Base-by-base conservation (phyloP, 805 yeast genomes). In the Kregervanrija delftensis region DNA sequence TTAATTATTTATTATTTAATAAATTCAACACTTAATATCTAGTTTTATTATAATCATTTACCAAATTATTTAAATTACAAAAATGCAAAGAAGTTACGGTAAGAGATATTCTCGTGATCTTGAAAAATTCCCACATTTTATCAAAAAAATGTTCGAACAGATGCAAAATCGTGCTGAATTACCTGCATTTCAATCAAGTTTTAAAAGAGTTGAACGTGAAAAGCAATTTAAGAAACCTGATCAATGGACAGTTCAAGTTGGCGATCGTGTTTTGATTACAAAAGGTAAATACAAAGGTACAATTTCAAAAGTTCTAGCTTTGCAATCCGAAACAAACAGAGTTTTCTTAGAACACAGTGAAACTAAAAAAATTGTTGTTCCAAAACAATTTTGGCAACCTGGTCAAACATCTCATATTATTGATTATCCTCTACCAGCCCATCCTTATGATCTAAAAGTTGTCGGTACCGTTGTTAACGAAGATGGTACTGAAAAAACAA, bases 401-500 rank as follows among this genome's bases (percentile, higher is more conserved):
- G 82, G 83, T 33, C 93, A 85, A 59, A 71, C 71, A 16, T 75
- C 83, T 37, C 91, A 87, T 53, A 78, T 87, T 37, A 69, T 83
- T 17, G 81, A 82, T 33, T 76, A 77, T 56, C 96, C 96, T 34
- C 68, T 67, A 34, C 73, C 81, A 5, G 73, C 86, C 30, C 76
- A 78, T 33, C 72, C 76, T 49, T 67, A 69, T 17, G 77, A 82
- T 51, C 67, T 90, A 46, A 81, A 82, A 58, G 74, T 91, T 41
- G 93, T 91, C 2, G 90, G 91, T 17, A 85, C 84, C 50, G 73
- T 86, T 40, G 78, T 72, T 43, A 81, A 82, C 51, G 87, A 79
- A 41, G 72, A 73, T 22, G 91, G 91, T 2, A 61, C 71, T 9
- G 65, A 73, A 37, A 76, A 73, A 54, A 82, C 86, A 36, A 85